phyloP scores from a whole-genome alignment of 495 filamentous ascomycete species.

The Parathielavia hyrcaniae region DNA sequence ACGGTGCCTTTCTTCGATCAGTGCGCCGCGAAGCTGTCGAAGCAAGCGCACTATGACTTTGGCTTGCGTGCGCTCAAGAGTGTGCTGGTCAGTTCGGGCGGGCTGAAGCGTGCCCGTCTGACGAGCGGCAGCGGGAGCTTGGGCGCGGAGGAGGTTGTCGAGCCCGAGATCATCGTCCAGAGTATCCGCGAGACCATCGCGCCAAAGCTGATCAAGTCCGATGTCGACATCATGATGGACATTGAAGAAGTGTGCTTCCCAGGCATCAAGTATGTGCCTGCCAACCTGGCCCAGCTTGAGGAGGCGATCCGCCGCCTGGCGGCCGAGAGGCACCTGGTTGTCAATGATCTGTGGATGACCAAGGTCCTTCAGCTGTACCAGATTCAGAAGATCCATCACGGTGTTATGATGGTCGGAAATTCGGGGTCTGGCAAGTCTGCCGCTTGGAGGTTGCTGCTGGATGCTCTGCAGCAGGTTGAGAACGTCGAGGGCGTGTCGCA shows the following conservation, averaged over 20 bases:
- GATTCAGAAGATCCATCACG: slow-evolving; percentile 95
- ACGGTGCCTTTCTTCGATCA: slow-evolving; percentile 97
- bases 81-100: slow-evolving; percentile 93
- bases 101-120: slow-evolving; percentile 81
- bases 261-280: slow-evolving; percentile 85
- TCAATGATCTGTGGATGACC: slow-evolving; percentile 91
- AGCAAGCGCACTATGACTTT: slow-evolving; percentile 99
- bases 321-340: slow-evolving; percentile 71
- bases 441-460: slow-evolving; percentile 89
- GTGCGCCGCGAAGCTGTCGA: slow-evolving; percentile 72
- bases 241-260: slow-evolving; percentile 88
- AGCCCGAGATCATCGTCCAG: slow-evolving; percentile 98
- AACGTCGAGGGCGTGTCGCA: slow-evolving; percentile 90
- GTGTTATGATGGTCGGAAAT: slow-evolving; percentile 99
- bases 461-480: slow-evolving; percentile 86
- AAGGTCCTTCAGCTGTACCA: slow-evolving; percentile 96
- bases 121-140: slow-evolving; percentile 48
- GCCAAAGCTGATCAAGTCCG: slow-evolving; percentile 85
- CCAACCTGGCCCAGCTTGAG: slow-evolving; percentile 70
- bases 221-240: slow-evolving; percentile 78
- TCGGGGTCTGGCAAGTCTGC: slow-evolving; percentile 93
- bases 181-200: slow-evolving; percentile 98
- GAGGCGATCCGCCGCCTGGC: slow-evolving; percentile 77
- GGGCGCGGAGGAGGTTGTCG: slow-evolving; percentile 66
- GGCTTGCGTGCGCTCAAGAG: slow-evolving; percentile 96